These are phyloP conservation scores for Clonostachys solani DNA, from an alignment of 2,329 filamentous ascomycete genomes.

Conservation along the genomic window DNA sequence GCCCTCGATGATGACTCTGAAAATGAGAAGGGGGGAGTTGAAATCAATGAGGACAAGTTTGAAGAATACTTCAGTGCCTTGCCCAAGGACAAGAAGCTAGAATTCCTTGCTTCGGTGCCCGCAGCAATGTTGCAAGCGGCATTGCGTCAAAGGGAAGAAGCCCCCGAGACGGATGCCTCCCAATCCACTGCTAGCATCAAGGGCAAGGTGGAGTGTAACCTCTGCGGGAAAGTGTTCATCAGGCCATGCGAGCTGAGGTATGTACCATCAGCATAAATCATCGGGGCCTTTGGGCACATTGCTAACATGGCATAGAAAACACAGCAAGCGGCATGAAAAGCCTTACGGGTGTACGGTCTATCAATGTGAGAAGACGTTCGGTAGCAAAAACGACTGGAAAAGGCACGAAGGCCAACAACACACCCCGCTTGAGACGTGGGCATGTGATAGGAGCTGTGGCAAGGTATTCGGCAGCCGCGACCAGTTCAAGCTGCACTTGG, in stretches of 20 bases:
- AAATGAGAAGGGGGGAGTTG: no score
- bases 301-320: slow-evolving; percentile 56
- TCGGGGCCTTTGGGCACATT: slow-evolving; percentile 10
- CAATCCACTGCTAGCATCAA: background rate
- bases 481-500: slow-evolving; percentile 59
- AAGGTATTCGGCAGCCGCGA: slow-evolving; percentile 55
- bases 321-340: slow-evolving; percentile 73
- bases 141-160: no score
- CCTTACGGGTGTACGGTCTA: slow-evolving; percentile 79
- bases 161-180: no score
- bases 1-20: no score
- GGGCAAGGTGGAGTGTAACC: background rate
- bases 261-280: slow-evolving; percentile 9
- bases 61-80: no score
- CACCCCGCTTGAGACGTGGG: slow-evolving; percentile 66
- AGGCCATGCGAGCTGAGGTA: slow-evolving; percentile 57
- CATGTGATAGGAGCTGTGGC: slow-evolving; percentile 59
- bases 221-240: slow-evolving; percentile 40
- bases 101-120: no score
- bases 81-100: no score
- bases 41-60: no score
- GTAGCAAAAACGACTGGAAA: slow-evolving; percentile 95
- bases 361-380: slow-evolving; percentile 68
- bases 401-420: slow-evolving; percentile 83
- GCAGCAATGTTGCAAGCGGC: no score